Evolutionary conservation across 192 early-diverging fungal genomes (phyloP), one percentile per base, ranked within the genome.

Genomic region (Haplosporangium gracile): DNA sequence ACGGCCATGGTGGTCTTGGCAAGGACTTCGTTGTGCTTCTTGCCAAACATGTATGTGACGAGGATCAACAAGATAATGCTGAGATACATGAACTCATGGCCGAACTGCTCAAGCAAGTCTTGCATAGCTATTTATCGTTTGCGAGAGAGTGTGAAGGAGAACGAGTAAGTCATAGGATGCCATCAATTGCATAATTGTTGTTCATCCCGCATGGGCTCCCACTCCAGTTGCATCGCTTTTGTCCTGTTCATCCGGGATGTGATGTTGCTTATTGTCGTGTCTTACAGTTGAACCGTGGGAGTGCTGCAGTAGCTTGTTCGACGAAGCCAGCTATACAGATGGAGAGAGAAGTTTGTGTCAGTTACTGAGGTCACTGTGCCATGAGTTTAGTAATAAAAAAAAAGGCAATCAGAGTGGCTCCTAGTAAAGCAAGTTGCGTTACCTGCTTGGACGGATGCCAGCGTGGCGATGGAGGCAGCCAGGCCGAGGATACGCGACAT

Each of bases 1-100:
- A 86, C 84, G 13, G 84, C 84, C 84, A 86, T 86, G 6, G 84
- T 86, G n/a, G 84, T 79, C 72, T 86, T 86, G 32, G 84, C 84
- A 18, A 86, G 76, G 2, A 86, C 75, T 38, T 86, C 84, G 45
- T 86, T 86, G 34, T 86, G 84, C 7, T 76, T 80, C 45, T 86
- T 86, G 9, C 84, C 84, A 8, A 86, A 76, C 47, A 71, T 74
- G 34, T 86, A 76, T 0, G 79, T 75, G 72, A 74, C 60, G 0
- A 86, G 65, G 71, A 86, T 77, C 26, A 81, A 22, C 42, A 86
- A 4, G 51, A 86, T 86, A 72, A 81, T n/a, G 49, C 49, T 45
- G 24, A 81, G 60, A 32, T 81, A 86, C 71, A 86, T 69, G 49
- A 86, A 11, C 42, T 86, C 84, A 24, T 80, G 53, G 16, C 79